These are phyloP conservation scores for Suhomyces wounanorum DNA, from an alignment of 1,139 yeast species.

Conservation along the genomic window DNA sequence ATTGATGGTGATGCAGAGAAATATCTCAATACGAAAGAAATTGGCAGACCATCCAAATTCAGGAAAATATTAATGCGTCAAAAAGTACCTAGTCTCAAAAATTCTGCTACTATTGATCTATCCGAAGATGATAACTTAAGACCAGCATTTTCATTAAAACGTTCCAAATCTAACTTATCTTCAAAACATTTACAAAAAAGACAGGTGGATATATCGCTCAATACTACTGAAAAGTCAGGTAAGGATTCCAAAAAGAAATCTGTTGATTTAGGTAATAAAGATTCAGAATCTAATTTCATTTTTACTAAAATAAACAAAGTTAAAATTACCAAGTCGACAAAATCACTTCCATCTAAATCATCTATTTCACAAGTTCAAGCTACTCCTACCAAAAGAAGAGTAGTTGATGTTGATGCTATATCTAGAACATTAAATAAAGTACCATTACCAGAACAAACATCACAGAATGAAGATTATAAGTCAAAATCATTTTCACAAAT, in stretches of 20 bases:
- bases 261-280: background rate
- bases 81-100: slow-evolving; percentile 22
- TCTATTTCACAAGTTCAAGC: slow-evolving; percentile 25
- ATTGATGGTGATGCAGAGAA: background rate
- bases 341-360: background rate
- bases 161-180: slow-evolving; percentile 47
- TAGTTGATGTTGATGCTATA: slow-evolving; percentile 1
- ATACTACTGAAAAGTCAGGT: background rate
- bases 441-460: background rate
- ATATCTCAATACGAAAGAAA: background rate
- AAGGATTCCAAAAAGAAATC: slow-evolving; percentile 4
- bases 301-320: slow-evolving; percentile 32
- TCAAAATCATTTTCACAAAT: background rate
- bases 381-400: slow-evolving; percentile 26
- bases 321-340: slow-evolving; percentile 12
- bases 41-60: slow-evolving; percentile 18
- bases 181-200: slow-evolving; percentile 46
- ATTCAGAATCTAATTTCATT: slow-evolving; percentile 21
- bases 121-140: slow-evolving; percentile 24
- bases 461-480: background rate
- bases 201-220: slow-evolving; percentile 47
- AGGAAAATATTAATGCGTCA: slow-evolving; percentile 22
- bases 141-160: slow-evolving; percentile 37
- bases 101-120: slow-evolving; percentile 16
- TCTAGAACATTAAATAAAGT: background rate